A percentile compares a stretch with the other conserved stretches of the same genome.
These are phyloP conservation scores for Aspergillus melleus DNA, from an alignment of 2,329 filamentous ascomycete genomes.

Conservation along the genomic window DNA sequence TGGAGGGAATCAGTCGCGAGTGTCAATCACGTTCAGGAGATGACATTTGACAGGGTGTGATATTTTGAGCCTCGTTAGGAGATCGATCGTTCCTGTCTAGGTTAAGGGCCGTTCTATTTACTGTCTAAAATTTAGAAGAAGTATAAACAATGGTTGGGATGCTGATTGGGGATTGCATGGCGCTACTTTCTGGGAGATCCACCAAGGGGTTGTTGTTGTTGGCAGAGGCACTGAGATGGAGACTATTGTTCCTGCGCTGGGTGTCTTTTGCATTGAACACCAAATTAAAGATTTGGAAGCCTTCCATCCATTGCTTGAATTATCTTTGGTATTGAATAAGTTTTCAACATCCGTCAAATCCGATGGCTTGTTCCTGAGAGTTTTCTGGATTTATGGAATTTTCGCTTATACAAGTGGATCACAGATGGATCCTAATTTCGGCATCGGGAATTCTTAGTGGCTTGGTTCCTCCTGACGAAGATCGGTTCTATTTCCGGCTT, in stretches of 20 bases:
- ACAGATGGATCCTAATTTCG: not conserved
- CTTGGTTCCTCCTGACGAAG: not conserved
- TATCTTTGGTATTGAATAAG: too few species aligned
- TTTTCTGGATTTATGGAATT: not conserved
- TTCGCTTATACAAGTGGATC: not conserved
- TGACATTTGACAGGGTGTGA: not conserved
- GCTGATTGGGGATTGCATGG: not conserved
- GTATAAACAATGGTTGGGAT: not conserved
- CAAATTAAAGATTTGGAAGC: too few species aligned
- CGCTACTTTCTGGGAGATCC: not conserved
- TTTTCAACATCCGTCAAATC: too few species aligned
- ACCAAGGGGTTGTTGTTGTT: not conserved
- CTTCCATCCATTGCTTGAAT: too few species aligned
- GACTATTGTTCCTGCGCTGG: too few species aligned
- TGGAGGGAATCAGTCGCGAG: not conserved
- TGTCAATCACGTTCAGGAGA: not conserved
- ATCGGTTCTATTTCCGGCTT: not conserved
- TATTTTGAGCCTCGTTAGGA: not conserved
- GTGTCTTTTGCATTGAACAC: too few species aligned
- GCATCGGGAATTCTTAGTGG: not conserved
- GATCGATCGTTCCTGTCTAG: not conserved
- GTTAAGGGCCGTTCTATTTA: not conserved
- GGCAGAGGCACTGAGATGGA: too few species aligned
- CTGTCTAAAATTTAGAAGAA: not conserved
- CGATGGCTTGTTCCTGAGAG: too few species aligned